Evolutionary conservation across 306 rosid genomes (phyloP).

Genomic region (Cucurbita pepo): DNA sequence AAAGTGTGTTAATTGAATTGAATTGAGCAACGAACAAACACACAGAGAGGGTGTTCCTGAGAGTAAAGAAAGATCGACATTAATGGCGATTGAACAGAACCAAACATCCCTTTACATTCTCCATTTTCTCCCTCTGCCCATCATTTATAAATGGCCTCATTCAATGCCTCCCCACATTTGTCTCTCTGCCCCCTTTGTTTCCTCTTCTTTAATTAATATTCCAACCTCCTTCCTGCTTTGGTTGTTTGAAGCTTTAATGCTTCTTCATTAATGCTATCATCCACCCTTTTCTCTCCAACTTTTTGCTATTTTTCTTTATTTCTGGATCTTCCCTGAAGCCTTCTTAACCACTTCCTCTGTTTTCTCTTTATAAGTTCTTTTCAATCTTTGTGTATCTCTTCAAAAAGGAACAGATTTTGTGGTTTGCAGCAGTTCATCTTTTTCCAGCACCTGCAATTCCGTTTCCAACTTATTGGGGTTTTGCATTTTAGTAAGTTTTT

Average conservation of each 20-base stretch:
- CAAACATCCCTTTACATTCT: constrained; percentile 46
- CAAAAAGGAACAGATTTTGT: neutral
- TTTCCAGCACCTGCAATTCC: neutral
- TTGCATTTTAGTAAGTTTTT: neutral
- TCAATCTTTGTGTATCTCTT: neutral
- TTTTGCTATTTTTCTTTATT: constrained; percentile 12
- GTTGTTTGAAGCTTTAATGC: constrained; percentile 60
- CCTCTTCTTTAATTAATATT: constrained; percentile 39
- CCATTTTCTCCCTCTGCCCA: constrained; percentile 5
- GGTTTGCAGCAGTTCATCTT: neutral
- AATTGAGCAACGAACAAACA: neutral
- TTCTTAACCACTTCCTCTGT: neutral
- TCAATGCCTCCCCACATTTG: constrained; percentile 59
- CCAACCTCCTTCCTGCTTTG: constrained; percentile 61
- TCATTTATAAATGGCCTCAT: constrained; percentile 48
- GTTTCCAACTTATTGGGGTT: neutral
- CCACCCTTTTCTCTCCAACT: constrained; percentile 12
- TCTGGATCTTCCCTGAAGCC: constrained; percentile 17
- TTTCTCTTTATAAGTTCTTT: neutral
- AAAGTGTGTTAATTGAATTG: neutral
- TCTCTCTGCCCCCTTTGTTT: constrained; percentile 53
- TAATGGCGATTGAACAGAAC: constrained; percentile 62
- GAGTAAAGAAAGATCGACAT: constrained; percentile 18
- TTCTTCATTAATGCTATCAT: constrained; percentile 60
- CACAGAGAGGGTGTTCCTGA: neutral